Conservation (phyloP, 495 filamentous ascomycete genomes). For the Xylaria curta region DNA sequence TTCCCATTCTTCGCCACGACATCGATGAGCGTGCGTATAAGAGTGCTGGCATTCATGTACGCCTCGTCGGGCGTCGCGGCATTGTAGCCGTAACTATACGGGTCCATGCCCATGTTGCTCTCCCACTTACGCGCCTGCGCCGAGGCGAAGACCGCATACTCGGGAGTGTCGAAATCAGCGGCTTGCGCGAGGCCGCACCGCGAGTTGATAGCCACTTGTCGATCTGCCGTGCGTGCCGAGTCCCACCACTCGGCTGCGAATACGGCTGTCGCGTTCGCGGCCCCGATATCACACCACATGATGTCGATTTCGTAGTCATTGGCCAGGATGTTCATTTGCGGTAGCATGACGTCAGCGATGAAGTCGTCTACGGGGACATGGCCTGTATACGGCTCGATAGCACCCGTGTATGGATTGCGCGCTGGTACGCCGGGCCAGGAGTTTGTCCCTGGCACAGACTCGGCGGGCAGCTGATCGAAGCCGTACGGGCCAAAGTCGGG, state of each 20-base stretch:
- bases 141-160: constrained; percentile 56
- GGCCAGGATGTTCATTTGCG: constrained; percentile 59
- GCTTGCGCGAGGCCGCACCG: constrained; percentile 57
- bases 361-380: constrained; percentile 54
- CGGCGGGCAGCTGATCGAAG: constrained; percentile 31
- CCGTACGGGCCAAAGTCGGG: constrained; percentile 57
- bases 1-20: constrained; percentile 64
- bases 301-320: constrained; percentile 56
- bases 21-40: constrained; percentile 56
- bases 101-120: constrained; percentile 61
- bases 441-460: constrained; percentile 14
- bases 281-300: constrained; percentile 65
- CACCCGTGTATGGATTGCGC: constrained; percentile 57
- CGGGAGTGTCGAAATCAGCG: constrained; percentile 58
- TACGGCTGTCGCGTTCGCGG: constrained; percentile 53
- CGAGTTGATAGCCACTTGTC: constrained; percentile 58
- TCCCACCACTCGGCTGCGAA: constrained; percentile 60
- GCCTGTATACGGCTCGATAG: constrained; percentile 56
- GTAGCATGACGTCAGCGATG: constrained; percentile 55
- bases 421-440: constrained; percentile 46
- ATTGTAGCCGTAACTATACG: constrained; percentile 63
- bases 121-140: constrained; percentile 63
- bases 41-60: constrained; percentile 58
- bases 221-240: constrained; percentile 39
- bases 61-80: constrained; percentile 50